Conservation (phyloP, 805 yeast genomes). For the Lipomyces yamanashiensis region DNA sequence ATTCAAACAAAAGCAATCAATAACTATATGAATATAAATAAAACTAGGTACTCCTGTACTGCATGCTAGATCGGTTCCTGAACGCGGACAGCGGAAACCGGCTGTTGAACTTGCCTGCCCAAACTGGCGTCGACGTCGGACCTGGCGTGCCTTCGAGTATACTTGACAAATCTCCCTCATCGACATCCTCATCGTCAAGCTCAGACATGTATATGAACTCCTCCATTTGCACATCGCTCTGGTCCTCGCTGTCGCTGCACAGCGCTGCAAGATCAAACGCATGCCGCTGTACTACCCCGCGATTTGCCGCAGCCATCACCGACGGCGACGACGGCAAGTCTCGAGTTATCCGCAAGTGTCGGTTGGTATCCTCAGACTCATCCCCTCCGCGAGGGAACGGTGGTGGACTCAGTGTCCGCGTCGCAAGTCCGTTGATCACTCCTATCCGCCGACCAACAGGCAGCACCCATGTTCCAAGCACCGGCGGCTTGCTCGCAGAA, state of each 20-base stretch:
- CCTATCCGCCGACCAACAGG: slow-evolving; percentile 79
- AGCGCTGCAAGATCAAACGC: slow-evolving; percentile 24
- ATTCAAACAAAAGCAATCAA: background rate
- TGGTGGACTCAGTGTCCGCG: slow-evolving; percentile 73
- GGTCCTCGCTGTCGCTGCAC: slow-evolving; percentile 45
- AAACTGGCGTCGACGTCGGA: slow-evolving; percentile 44
- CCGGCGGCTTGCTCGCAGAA: slow-evolving; percentile 87
- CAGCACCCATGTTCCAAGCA: slow-evolving; percentile 89
- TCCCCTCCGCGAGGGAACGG: slow-evolving; percentile 29
- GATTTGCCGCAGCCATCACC: slow-evolving; percentile 37
- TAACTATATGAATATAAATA: background rate
- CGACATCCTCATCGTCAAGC: slow-evolving; percentile 70
- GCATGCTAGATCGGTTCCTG: slow-evolving; percentile 67
- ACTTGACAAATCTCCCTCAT: slow-evolving; percentile 35
- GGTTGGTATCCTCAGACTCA: slow-evolving; percentile 9
- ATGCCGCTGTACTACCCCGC: slow-evolving; percentile 18
- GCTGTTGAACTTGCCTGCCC: slow-evolving; percentile 49
- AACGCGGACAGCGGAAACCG: slow-evolving; percentile 87
- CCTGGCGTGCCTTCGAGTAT: slow-evolving; percentile 14
- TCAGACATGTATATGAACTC: slow-evolving; percentile 89
- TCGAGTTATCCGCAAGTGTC: slow-evolving; percentile 3
- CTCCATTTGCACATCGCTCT: slow-evolving; percentile 62
- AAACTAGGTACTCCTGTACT: slow-evolving; percentile 29
- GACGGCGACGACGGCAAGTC: slow-evolving; percentile 22
- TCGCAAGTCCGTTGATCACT: slow-evolving; percentile 90